Evolutionary conservation across 1,284 basidiomycete genomes (phyloP).

Genomic region (Stygiomarasmius scandens): DNA sequence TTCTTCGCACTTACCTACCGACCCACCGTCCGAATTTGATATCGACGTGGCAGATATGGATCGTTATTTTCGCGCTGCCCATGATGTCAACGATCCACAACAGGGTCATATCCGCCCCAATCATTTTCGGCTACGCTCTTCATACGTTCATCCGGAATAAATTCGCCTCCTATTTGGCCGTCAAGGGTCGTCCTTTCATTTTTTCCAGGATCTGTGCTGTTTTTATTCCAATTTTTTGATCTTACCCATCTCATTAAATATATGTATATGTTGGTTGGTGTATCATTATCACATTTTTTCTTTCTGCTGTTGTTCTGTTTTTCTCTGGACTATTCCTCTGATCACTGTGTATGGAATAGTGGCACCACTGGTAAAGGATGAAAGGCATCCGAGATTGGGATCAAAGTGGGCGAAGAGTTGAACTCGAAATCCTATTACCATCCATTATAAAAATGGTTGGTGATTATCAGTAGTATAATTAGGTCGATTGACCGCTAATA

Average conservation of each 20-base stretch:
- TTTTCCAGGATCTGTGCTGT: background rate
- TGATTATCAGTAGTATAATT: conserved; percentile 26
- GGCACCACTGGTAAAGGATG: conserved; percentile 16
- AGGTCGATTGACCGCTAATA: conserved; percentile 36
- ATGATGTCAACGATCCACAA: conserved; percentile 21
- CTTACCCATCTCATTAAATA: conserved; percentile 17
- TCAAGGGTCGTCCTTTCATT: background rate
- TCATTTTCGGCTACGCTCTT: conserved; percentile 20
- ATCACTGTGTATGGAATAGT: conserved; percentile 17
- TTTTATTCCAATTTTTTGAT: background rate
- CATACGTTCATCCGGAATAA: conserved; percentile 19
- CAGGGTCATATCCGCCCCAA: conserved; percentile 12
- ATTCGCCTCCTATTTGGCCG: conserved; percentile 4
- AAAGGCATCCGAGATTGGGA: conserved; percentile 22
- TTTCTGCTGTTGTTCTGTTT: conserved; percentile 3
- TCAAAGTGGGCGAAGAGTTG: conserved; percentile 19
- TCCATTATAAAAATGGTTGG: conserved; percentile 10
- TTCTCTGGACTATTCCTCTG: conserved; percentile 3
- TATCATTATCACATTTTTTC: conserved; percentile 18
- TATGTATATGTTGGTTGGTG: conserved; percentile 15
- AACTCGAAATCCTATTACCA: conserved; percentile 24
- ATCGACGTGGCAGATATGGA: conserved; percentile 80
- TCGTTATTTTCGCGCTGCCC: conserved; percentile 61
- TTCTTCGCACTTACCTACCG: conserved; percentile 3
- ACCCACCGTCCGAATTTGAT: conserved; percentile 48